These are phyloP conservation scores for Umbelopsis sp. DNA, from an alignment of 192 early-diverging fungal genomes.

Conservation along the genomic window DNA sequence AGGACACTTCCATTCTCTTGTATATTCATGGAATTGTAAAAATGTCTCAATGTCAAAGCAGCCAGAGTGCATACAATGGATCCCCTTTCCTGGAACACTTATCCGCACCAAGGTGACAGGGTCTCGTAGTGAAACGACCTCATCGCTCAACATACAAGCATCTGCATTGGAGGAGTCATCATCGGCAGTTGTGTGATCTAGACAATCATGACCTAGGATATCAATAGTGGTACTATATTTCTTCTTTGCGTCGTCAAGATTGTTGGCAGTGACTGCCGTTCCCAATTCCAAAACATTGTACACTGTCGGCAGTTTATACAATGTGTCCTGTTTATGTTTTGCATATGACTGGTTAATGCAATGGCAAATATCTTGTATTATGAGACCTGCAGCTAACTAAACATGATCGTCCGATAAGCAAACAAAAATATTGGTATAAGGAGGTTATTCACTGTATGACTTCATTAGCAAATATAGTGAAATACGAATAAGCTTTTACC, in stretches of 20 bases:
- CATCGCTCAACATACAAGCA: not conserved
- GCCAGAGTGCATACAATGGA: not conserved
- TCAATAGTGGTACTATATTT: not conserved
- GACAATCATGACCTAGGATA: not conserved
- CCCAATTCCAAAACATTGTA: not conserved
- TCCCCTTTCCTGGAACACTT: not conserved
- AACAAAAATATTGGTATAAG: no score
- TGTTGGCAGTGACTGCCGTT: not conserved
- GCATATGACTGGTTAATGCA: constrained; percentile 13
- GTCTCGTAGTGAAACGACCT: not conserved
- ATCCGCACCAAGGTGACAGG: not conserved
- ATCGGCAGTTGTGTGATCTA: not conserved
- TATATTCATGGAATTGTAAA: not conserved
- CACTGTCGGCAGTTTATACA: not conserved
- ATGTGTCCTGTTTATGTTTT: not conserved
- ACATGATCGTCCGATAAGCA: no score
- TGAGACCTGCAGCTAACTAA: constrained; percentile 5
- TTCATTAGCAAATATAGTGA: no score
- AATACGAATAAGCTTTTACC: not conserved
- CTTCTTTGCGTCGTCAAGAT: not conserved
- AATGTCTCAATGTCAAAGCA: not conserved
- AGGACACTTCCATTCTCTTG: constrained; percentile 4
- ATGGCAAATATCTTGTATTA: constrained; percentile 7
- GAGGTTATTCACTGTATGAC: no score
- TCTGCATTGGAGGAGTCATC: not conserved